Evolutionary conservation across 345 rosid genomes (phyloP).

Genomic region (Luvunga scandens): DNA sequence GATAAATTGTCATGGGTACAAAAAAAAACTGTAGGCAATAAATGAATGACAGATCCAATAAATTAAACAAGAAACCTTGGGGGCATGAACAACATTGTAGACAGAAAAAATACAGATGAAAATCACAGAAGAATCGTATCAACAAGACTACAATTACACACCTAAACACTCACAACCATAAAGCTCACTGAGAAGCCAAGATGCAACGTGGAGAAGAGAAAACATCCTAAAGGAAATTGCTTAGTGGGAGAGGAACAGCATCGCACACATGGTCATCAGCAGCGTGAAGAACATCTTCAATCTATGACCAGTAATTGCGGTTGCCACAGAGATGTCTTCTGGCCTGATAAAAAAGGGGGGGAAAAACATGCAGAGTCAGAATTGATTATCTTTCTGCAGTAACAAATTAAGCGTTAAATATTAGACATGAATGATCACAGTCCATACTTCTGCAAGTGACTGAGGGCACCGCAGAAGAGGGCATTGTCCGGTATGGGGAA

Average conservation of each 20-base stretch:
- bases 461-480: conserved; percentile 81
- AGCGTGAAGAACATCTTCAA: conserved; percentile 29
- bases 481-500: conserved; percentile 77
- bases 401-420: not conserved
- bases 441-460: conserved; percentile 71
- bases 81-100: conserved; percentile 9
- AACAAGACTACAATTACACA: conserved; percentile 33
- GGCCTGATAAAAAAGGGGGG: conserved; percentile 45
- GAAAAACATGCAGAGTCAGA: conserved; percentile 12
- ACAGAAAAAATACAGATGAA: conserved; percentile 22
- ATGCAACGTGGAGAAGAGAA: conserved; percentile 9
- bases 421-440: not conserved
- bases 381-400: not conserved
- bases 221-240: conserved; percentile 12
- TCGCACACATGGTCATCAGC: conserved; percentile 29
- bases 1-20: conserved; percentile 33
- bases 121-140: conserved; percentile 27
- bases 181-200: conserved; percentile 22
- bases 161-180: conserved; percentile 38
- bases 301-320: conserved; percentile 20
- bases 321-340: conserved; percentile 57
- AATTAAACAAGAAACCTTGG: conserved; percentile 24
- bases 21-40: conserved; percentile 32
- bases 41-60: conserved; percentile 44
- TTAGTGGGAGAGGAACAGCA: conserved; percentile 20